These are phyloP conservation scores for Excoecaria cochinchinensis DNA, from an alignment of 345 rosid species.

Conservation along the genomic window DNA sequence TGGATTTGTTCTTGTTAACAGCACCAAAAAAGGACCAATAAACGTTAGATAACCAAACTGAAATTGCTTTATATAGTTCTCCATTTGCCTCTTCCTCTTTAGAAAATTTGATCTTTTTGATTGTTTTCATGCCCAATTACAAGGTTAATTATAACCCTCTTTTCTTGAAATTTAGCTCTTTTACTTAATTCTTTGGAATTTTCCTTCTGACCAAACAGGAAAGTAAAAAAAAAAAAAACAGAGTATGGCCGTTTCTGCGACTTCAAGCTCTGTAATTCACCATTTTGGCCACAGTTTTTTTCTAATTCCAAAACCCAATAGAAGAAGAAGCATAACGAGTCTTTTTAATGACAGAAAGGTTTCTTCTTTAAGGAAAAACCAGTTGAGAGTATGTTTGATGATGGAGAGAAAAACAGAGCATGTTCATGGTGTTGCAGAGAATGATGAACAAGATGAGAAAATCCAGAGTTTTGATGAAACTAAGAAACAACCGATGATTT, in stretches of 20 bases:
- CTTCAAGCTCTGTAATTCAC: constrained; percentile 12
- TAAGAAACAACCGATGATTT: neutral
- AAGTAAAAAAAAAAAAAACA: neutral
- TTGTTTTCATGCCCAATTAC: too few relatives aligned
- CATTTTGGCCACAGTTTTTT: neutral
- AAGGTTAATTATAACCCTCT: too few relatives aligned
- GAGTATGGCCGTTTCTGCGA: constrained; percentile 5
- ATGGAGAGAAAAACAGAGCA: constrained; percentile 15
- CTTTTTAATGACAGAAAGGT: neutral
- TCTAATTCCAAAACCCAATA: constrained; percentile 3
- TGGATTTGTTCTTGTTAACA: too few relatives aligned
- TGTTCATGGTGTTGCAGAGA: neutral
- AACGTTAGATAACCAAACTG: too few relatives aligned
- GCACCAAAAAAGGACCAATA: too few relatives aligned
- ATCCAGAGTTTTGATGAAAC: neutral
- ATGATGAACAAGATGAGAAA: neutral
- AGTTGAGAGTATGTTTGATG: constrained; percentile 11
- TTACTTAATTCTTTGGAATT: too few relatives aligned
- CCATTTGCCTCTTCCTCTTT: too few relatives aligned
- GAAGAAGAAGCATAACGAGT: neutral
- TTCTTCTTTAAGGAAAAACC: constrained; percentile 1
- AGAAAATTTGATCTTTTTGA: too few relatives aligned
- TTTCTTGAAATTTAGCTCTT: too few relatives aligned
- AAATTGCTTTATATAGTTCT: too few relatives aligned
- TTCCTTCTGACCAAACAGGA: too few relatives aligned